phyloP scores from a whole-genome alignment of 345 rosid genomes.

The Citrus unshiu region DNA sequence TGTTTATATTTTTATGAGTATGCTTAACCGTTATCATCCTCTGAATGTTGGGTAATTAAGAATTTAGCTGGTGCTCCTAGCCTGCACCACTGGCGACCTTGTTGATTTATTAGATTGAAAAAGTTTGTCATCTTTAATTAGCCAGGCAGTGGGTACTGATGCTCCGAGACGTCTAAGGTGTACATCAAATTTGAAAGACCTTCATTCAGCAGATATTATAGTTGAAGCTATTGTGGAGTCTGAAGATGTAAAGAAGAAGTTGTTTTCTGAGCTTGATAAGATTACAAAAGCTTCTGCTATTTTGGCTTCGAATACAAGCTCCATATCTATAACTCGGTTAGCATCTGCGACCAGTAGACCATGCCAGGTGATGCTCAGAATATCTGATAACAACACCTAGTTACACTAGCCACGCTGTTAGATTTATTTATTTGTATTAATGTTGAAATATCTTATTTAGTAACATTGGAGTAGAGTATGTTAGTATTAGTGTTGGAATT shows the following conservation, averaged over 20 bases:
- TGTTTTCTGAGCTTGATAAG: constrained; percentile 60
- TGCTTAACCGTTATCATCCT: neutral
- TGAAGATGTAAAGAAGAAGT: constrained; percentile 67
- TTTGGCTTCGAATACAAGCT: constrained; percentile 89
- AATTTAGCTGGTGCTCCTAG: neutral
- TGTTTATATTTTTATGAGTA: neutral
- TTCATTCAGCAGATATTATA: constrained; percentile 55
- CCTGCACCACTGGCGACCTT: neutral
- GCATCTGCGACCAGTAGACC: constrained; percentile 77
- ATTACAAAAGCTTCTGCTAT: constrained; percentile 60
- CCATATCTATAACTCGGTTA: constrained; percentile 85
- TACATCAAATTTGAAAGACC: constrained; percentile 59
- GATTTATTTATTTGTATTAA: neutral
- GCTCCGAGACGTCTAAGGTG: constrained; percentile 57
- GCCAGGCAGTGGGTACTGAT: constrained; percentile 52
- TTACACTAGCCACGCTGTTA: neutral
- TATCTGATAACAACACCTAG: neutral
- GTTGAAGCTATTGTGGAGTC: constrained; percentile 90
- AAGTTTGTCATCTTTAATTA: neutral
- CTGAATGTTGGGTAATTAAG: neutral
- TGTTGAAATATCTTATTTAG: neutral
- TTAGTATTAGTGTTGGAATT: neutral
- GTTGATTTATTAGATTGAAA: neutral
- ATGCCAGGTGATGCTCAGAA: constrained; percentile 44
- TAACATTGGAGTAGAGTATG: neutral